Evolutionary conservation across 169 alveolate species (phyloP).

Genomic region (Cardiosporidium cionae): DNA sequence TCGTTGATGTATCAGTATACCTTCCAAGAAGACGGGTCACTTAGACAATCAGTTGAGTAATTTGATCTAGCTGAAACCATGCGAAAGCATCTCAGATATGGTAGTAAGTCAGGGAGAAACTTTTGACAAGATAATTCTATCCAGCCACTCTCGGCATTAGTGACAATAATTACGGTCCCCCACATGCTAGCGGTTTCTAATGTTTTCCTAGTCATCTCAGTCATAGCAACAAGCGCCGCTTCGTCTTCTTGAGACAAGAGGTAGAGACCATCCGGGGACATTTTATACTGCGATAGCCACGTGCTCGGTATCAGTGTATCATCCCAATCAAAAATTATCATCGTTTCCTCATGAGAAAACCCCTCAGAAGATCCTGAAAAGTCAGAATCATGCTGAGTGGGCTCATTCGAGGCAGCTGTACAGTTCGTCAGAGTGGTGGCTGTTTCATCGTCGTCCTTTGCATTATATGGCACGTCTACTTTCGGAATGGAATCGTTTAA

Average conservation of each 20-base stretch:
- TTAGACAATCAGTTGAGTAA: neutral
- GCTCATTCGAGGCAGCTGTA: no score
- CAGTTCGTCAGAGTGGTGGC: no score
- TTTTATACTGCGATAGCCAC: constrained; percentile 4
- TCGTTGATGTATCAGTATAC: neutral
- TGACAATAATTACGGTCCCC: constrained; percentile 27
- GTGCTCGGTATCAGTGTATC: constrained; percentile 29
- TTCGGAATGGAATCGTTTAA: no score
- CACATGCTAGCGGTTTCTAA: neutral
- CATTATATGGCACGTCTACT: no score
- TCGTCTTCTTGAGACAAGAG: neutral
- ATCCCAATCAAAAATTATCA: constrained; percentile 14
- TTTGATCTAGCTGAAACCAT: constrained; percentile 14
- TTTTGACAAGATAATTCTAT: constrained; percentile 15
- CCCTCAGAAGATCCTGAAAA: no score
- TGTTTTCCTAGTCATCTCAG: neutral
- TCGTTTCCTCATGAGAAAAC: neutral
- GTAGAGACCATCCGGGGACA: neutral
- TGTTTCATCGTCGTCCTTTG: no score
- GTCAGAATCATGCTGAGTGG: no score
- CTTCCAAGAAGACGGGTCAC: constrained; percentile 18
- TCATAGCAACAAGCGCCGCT: neutral
- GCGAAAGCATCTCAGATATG: neutral
- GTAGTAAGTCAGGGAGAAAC: constrained; percentile 9
- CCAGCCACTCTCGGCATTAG: constrained; percentile 30